Evolutionary conservation across 768 basidiomycete genomes (phyloP).

Genomic region (Sarcodon aspratus): DNA sequence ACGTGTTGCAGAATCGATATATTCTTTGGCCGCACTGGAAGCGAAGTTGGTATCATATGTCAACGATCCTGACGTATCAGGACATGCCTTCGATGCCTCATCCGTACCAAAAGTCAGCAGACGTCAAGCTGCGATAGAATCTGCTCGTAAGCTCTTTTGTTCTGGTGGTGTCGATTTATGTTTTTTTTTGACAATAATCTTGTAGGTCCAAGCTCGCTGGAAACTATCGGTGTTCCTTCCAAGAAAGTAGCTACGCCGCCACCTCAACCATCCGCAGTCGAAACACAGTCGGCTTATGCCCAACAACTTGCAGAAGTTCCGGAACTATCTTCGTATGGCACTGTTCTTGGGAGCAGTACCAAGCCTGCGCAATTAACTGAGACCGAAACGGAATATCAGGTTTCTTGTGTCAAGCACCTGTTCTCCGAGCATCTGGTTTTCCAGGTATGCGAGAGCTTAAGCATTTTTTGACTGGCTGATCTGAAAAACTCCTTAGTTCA

Average conservation of each 20-base stretch:
- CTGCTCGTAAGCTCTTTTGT: constrained; percentile 51
- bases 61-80: constrained; percentile 61
- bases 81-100: constrained; percentile 73
- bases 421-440: constrained; percentile 95
- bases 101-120: constrained; percentile 91
- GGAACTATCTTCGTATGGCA: constrained; percentile 76
- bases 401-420: constrained; percentile 92
- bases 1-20: constrained; percentile 67
- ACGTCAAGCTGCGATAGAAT: constrained; percentile 81
- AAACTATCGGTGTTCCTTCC: constrained; percentile 71
- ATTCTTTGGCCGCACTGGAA: constrained; percentile 84
- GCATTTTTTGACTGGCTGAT: not conserved
- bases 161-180: not conserved
- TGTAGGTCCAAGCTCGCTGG: constrained; percentile 74
- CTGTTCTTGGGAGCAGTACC: constrained; percentile 76
- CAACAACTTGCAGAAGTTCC: constrained; percentile 81
- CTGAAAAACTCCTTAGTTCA: constrained; percentile 49
- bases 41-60: constrained; percentile 90
- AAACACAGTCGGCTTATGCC: constrained; percentile 80
- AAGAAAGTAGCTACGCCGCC: constrained; percentile 43
- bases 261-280: constrained; percentile 72
- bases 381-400: constrained; percentile 96
- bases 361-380: constrained; percentile 83
- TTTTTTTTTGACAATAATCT: not conserved
- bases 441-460: constrained; percentile 48